Base-by-base conservation (phyloP, 2,329 filamentous ascomycete species). In the Xylariaceae sp. region DNA sequence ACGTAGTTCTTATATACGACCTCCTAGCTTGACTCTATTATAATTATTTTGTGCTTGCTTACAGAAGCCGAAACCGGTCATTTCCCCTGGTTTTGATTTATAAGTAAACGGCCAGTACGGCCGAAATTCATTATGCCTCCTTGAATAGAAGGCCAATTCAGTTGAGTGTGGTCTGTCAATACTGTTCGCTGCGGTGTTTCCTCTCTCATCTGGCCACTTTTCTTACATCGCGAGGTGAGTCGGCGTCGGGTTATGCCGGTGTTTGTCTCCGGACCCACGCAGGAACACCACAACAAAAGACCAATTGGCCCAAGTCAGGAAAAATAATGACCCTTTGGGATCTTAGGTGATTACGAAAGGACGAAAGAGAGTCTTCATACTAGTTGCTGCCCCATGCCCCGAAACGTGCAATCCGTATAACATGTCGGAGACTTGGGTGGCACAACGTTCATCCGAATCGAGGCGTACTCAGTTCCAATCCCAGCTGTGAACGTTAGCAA, bases 351-450 rank as follows among this genome's bases (percentile, higher is more conserved):
- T n/a, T n/a, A n/a, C n/a, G n/a, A n/a, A n/a, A n/a, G n/a, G n/a
- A n/a, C n/a, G n/a, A n/a, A n/a, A n/a, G n/a, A n/a, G n/a, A n/a
- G n/a, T n/a, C n/a, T n/a, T n/a, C n/a, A n/a, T n/a, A n/a, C n/a
- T n/a, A n/a, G n/a, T n/a, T n/a, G n/a, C n/a, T n/a, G n/a, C n/a
- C n/a, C n/a, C n/a, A n/a, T n/a, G n/a, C n/a, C n/a, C n/a, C n/a
- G n/a, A n/a, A n/a, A n/a, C n/a, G n/a, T n/a, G n/a, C 2, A 16
- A 16, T 11, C 15, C 2, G 15, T 9, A 39, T 23, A 18, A 11
- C 27, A 13, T 3, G 6, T 32, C 48, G 53, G 53, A 53, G 42
- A 52, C 53, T 56, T 56, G 13, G 7, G 30, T 42, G 48, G 53
- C 15, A 6, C 5, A 48, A 52, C 39, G 47, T 56, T 52, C 7